Conservation (phyloP, 148 eudicot genomes). For the Chenopodium album region DNA sequence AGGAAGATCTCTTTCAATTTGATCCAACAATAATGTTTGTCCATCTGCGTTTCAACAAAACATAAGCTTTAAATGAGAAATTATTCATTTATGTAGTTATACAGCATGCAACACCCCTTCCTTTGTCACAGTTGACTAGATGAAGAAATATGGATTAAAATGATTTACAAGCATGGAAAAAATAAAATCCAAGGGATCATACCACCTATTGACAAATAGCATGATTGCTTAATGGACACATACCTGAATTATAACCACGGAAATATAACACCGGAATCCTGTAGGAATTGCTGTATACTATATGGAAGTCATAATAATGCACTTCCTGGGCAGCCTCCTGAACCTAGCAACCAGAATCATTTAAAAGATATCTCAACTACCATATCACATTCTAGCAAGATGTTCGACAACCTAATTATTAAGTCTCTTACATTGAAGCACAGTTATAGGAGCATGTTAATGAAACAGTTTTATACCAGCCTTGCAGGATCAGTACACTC, state of each 20-base stretch:
- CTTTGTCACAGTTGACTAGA: slow-evolving; percentile 3
- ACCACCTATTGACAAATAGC: neutral
- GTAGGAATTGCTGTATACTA: slow-evolving; percentile 74
- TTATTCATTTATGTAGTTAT: too few species aligned
- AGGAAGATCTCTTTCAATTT: slow-evolving; percentile 61
- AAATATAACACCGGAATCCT: slow-evolving; percentile 86
- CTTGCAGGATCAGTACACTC: slow-evolving; percentile 49
- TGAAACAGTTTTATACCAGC: slow-evolving; percentile 40
- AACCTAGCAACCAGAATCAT: slow-evolving; percentile 39
- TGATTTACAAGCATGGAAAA: neutral
- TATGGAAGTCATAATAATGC: slow-evolving; percentile 79
- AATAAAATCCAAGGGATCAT: neutral
- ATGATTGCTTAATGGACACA: slow-evolving; percentile 9
- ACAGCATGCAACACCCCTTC: neutral
- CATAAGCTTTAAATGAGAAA: neutral
- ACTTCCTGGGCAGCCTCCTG: slow-evolving; percentile 37
- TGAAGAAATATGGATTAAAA: neutral
- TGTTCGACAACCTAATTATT: neutral
- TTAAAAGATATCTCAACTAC: neutral
- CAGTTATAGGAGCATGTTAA: neutral
- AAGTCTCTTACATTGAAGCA: slow-evolving; percentile 5
- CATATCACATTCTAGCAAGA: neutral
- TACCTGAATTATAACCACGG: slow-evolving; percentile 70
- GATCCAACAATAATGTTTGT: slow-evolving; percentile 55
- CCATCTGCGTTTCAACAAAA: slow-evolving; percentile 56